Evolutionary conservation across 106 monocot species (phyloP), one percentile per base, ranked within the genome.

Genomic region (Amphibolis antarctica): DNA sequence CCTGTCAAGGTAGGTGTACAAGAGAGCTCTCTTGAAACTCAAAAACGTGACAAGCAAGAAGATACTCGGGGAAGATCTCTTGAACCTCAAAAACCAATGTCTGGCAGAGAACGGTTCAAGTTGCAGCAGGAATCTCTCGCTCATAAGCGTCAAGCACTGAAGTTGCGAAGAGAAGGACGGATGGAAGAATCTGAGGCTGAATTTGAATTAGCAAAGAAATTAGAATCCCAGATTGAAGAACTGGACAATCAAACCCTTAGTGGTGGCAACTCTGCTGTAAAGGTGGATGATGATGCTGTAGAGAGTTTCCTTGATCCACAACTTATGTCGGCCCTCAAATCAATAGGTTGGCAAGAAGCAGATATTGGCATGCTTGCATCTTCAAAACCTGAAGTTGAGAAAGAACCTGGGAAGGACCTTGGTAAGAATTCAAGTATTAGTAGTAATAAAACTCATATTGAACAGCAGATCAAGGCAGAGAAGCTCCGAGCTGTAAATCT

Each of bases 241-340:
- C 28, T 42, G 13, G 75, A 56, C 19, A 58, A 44, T 30, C 31
- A 25, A 36, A 10, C 1, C 20, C 36, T 25, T 14, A 46, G 45
- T 62, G 24, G 12, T 25, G 42, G 51, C 45, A 73, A 74, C 29
- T 14, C 54, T 17, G 25, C 12, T 13, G 48, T 22, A 4, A 62
- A 59, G 59, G 24, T 26, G 5, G 15, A 55, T 19, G 70, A 68
- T 53, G 82, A 71, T 68, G 54, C 42, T 36, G 77, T 80, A 1
- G 88, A 83, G 74, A 81, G 77, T 83, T 69, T 94, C 25, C 72
- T 94, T 22, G 94, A 94, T 81, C 94, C 94, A 42, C 86, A 89
- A 53, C 83, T 94, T 23, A 65, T 89, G 77, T 83, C 86, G 53
- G 86, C 81, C 19, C 77, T 94, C 5, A 83, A 76, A 74, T 69